These are phyloP conservation scores for Fusarium sp. DNA, from an alignment of 2,329 filamentous ascomycete species.

Conservation along the genomic window DNA sequence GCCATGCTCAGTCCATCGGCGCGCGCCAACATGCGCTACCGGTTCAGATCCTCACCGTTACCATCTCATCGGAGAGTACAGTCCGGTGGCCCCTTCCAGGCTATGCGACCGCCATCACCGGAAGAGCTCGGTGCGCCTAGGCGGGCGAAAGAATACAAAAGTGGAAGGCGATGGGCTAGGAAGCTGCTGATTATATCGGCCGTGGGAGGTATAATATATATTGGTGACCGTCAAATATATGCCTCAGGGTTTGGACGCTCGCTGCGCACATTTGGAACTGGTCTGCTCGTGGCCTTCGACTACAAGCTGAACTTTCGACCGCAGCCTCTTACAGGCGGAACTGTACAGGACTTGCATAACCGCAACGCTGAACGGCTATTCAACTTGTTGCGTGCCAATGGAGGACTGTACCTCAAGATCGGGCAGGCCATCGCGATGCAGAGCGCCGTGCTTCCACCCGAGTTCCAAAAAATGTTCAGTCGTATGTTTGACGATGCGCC, in stretches of 20 bases:
- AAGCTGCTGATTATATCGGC: conserved; percentile 73
- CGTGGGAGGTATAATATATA: conserved; percentile 71
- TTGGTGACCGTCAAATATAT: conserved; percentile 79
- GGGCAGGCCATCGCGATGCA: conserved; percentile 99
- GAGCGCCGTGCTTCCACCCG: conserved; percentile 89
- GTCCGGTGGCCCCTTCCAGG: conserved; percentile 63
- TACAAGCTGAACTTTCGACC: conserved; percentile 97
- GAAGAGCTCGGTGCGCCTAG: conserved; percentile 78
- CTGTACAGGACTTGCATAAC: conserved; percentile 80
- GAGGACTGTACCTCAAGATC: conserved; percentile 95
- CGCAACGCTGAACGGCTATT: conserved; percentile 88
- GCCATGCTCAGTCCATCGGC: conserved; percentile 43
- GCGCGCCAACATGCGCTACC: conserved; percentile 44
- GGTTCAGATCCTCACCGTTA: conserved; percentile 64
- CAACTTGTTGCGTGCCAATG: conserved; percentile 84
- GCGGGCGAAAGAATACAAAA: conserved; percentile 76
- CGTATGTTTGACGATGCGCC: conserved; percentile 98
- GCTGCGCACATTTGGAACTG: conserved; percentile 81
- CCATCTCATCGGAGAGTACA: conserved; percentile 45
- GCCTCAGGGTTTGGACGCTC: conserved; percentile 83
- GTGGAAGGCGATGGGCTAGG: conserved; percentile 79
- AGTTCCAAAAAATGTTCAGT: conserved; percentile 96
- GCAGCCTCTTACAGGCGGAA: conserved; percentile 77
- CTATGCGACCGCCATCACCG: conserved; percentile 81
- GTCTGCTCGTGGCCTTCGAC: conserved; percentile 84